Evolutionary conservation across 2,329 filamentous ascomycete genomes (phyloP).

Genomic region (Neodidymelliopsis sp.): DNA sequence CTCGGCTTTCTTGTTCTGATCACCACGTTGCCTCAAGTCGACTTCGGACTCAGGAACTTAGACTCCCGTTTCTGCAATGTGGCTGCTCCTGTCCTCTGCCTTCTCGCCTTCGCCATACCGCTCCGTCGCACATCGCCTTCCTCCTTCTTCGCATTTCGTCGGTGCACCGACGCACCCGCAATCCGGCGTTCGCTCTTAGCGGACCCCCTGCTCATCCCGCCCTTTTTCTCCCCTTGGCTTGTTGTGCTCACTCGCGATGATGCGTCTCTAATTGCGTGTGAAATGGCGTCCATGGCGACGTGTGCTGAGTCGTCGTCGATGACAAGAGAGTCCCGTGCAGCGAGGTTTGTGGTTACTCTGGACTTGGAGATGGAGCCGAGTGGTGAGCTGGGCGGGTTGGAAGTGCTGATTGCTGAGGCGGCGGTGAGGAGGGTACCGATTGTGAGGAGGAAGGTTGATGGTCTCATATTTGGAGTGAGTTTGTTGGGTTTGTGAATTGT

Average conservation of each 20-base stretch:
- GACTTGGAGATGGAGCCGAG: not conserved
- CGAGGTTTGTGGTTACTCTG: not conserved
- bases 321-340: not conserved
- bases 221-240: no score
- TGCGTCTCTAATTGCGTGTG: not conserved
- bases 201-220: not conserved
- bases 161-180: not conserved
- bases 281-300: not conserved
- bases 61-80: not conserved
- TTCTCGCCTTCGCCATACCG: not conserved
- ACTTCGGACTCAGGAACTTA: no score
- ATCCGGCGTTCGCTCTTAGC: not conserved
- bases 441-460: not conserved
- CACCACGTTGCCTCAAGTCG: no score
- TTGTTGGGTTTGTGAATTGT: not conserved
- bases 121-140: not conserved
- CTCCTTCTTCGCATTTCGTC: not conserved
- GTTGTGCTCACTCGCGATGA: no score
- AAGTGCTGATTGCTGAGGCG: not conserved
- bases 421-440: not conserved
- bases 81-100: not conserved
- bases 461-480: conserved; percentile 1
- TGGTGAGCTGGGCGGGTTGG: conserved; percentile 1
- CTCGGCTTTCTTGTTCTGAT: no score
- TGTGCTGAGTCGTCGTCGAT: not conserved